Conservation (phyloP, 352 stramenopile genomes). For the Pythium utonaiense region DNA sequence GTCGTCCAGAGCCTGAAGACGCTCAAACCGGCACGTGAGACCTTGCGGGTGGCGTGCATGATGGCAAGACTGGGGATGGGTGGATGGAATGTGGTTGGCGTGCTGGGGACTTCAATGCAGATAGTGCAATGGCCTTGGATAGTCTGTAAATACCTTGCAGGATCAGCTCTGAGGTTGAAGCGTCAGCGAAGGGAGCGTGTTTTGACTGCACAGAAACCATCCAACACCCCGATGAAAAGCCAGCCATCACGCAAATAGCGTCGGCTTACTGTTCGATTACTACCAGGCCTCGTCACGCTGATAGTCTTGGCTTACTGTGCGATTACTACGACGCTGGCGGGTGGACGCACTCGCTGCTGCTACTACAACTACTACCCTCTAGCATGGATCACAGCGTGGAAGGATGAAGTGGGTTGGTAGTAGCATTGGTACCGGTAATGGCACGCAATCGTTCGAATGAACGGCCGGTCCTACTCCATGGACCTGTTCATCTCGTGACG, state of each 20-base stretch:
- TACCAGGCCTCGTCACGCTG: neutral
- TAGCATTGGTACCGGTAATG: too few species aligned
- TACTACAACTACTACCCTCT: too few species aligned
- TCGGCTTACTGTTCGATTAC: too few species aligned
- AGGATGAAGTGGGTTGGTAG: too few species aligned
- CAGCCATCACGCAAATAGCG: too few species aligned
- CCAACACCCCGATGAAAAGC: neutral
- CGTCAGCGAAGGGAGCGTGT: neutral
- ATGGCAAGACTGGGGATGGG: constrained; percentile 2
- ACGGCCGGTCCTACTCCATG: too few species aligned
- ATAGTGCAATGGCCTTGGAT: constrained; percentile 24
- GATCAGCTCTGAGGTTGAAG: constrained; percentile 3
- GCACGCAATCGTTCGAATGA: neutral
- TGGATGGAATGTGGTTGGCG: neutral
- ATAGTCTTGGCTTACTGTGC: too few species aligned
- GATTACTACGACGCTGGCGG: too few species aligned
- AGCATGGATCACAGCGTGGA: too few species aligned
- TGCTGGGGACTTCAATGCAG: constrained; percentile 12
- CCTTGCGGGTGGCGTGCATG: constrained; percentile 20
- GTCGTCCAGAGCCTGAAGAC: constrained; percentile 52
- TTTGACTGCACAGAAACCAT: neutral
- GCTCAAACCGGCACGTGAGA: constrained; percentile 29
- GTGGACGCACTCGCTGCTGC: too few species aligned
- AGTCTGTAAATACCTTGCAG: neutral
- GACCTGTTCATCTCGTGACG: constrained; percentile 29